Conservation (phyloP, 306 rosid genomes). For the Vigna mungo region DNA sequence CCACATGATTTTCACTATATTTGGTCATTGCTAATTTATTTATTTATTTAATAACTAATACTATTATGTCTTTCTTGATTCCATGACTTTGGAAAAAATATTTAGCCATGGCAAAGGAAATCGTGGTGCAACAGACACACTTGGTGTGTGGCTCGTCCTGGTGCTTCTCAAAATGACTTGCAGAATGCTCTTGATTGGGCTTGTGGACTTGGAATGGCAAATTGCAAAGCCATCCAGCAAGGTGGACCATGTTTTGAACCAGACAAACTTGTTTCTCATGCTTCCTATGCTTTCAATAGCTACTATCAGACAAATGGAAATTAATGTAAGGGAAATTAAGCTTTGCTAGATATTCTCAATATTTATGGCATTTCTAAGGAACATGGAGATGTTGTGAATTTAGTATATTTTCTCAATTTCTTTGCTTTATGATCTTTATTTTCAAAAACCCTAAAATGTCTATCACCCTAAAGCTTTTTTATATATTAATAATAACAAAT, state of each 20-base stretch:
- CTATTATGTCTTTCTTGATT: slow-evolving; percentile 19
- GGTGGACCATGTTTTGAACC: slow-evolving; percentile 77
- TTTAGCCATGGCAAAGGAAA: slow-evolving; percentile 54
- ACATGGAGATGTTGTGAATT: too few species aligned
- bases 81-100: neutral
- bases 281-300: slow-evolving; percentile 87
- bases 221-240: slow-evolving; percentile 68
- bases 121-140: slow-evolving; percentile 66
- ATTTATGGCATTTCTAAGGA: too few species aligned
- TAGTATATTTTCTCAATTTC: too few species aligned
- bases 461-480: too few species aligned
- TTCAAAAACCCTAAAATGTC: too few species aligned
- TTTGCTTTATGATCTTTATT: too few species aligned
- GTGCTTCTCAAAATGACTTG: slow-evolving; percentile 78
- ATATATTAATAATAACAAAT: too few species aligned
- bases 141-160: slow-evolving; percentile 88
- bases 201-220: slow-evolving; percentile 79
- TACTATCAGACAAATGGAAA: slow-evolving; percentile 86
- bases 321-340: slow-evolving; percentile 10
- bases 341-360: too few species aligned
- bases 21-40: neutral
- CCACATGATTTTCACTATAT: neutral
- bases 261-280: slow-evolving; percentile 83
- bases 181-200: slow-evolving; percentile 98
- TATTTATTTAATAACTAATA: neutral